Evolutionary conservation across 164 flowering plant species (phyloP).

Genomic region (Vitis rotundifolia): DNA sequence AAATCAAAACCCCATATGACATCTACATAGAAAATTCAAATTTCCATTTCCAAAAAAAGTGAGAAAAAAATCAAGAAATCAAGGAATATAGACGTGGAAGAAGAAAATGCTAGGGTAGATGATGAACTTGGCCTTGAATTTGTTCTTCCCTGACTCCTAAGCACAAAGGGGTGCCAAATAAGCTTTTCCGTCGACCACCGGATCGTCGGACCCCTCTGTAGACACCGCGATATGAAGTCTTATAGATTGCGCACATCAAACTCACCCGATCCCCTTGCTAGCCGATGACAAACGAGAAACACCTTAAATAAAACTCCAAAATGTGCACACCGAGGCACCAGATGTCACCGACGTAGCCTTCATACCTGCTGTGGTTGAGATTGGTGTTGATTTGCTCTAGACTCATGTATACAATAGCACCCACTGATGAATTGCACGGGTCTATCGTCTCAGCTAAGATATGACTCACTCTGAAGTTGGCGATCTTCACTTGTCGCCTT

Average conservation of each 20-base stretch:
- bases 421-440: conserved; percentile 77
- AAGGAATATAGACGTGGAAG: conserved; percentile 20
- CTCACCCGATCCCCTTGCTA: conserved; percentile 91
- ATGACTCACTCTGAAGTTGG: conserved; percentile 77
- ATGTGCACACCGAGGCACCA: conserved; percentile 90
- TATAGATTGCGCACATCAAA: conserved; percentile 80
- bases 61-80: neutral
- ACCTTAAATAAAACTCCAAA: conserved; percentile 77
- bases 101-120: conserved; percentile 26
- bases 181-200: conserved; percentile 62
- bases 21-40: neutral
- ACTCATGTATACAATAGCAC: conserved; percentile 91
- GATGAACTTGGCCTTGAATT: conserved; percentile 10
- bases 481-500: conserved; percentile 61
- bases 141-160: conserved; percentile 16
- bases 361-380: conserved; percentile 72
- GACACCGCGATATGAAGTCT: conserved; percentile 61
- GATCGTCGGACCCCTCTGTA: conserved; percentile 68
- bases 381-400: conserved; percentile 86
- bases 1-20: neutral
- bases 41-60: neutral
- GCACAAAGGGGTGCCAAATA: conserved; percentile 66
- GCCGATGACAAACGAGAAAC: conserved; percentile 66
- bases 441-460: conserved; percentile 76
- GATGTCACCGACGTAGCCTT: no score